Evolutionary conservation across 2,329 filamentous ascomycete species (phyloP), one percentile per base, ranked within the genome.

Genomic region (Pseudovirgaria hyperparasitica): DNA sequence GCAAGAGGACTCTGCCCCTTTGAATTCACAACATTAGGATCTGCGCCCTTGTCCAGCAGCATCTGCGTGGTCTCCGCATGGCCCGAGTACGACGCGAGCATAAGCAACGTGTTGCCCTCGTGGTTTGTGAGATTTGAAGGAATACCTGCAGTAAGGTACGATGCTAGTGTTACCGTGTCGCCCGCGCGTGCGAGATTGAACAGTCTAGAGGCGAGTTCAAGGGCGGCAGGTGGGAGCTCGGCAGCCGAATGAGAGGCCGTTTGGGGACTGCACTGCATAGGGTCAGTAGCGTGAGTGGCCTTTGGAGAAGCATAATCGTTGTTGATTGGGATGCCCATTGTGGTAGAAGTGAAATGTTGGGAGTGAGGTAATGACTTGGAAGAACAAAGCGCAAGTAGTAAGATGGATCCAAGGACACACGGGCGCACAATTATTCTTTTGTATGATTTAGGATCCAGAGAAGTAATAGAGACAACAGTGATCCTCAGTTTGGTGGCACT

Each of bases 81-180:
- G 8, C 76, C 76, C 38, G 81, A 67, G 40, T 82, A 82, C 0
- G 75, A 65, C 1, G 76, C 71, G 1, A 84, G 65, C 78, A 84
- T 84, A 32, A 82, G 58, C 33, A 82, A 51, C n/a, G 69, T 79
- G 46, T 84, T 76, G 25, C 77, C 78, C 36, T 78, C 76, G 26
- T 76, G 67, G 41, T 82, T 82, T 13, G 75, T 80, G 49, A 82
- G 59, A 41, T 81, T 82, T 2, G 68, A 58, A 1, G 76, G 76
- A 15, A 82, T 56, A 2, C 78, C 76, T 2, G 70, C 71, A 2
- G 63, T 59, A 19, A 84, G 50, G 25, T 77, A 77, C 48, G 75
- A 66, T 22, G 63, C 46, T n/a, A 84, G 68, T 9, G 70, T 50
- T 5, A 64, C 45, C 3, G 66, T 57, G 25, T 75, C 57, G 29